phyloP scores from a whole-genome alignment of 768 basidiomycete species.

The Mycena amicta region DNA sequence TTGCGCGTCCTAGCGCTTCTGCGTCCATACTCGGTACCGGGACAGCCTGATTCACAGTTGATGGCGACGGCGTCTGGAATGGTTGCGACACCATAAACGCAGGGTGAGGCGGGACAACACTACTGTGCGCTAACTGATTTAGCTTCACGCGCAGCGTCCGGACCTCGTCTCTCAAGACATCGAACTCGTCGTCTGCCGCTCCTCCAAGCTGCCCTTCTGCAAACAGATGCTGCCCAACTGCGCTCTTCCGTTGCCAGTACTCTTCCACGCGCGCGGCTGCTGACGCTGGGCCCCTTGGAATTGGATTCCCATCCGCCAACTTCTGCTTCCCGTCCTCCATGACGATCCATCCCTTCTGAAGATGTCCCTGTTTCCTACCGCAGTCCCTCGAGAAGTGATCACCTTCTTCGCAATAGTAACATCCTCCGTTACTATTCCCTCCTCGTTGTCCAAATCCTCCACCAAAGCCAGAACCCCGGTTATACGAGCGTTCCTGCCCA shows the following conservation, averaged over 20 bases:
- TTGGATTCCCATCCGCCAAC: slow-evolving; percentile 3
- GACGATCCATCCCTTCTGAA: slow-evolving; percentile 4
- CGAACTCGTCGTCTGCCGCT: slow-evolving; percentile 10
- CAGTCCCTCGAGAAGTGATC: slow-evolving; percentile 9
- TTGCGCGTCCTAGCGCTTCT: not conserved
- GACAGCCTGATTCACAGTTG: not conserved
- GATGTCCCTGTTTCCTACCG: not conserved
- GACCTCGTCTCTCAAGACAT: not conserved
- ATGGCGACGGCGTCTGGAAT: not conserved
- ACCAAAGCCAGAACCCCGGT: not conserved
- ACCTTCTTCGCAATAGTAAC: slow-evolving; percentile 9
- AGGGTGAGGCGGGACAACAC: not conserved
- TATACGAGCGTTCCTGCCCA: not conserved
- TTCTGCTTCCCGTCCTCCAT: slow-evolving; percentile 9
- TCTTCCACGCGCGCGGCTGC: slow-evolving; percentile 6
- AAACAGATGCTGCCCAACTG: slow-evolving; percentile 8
- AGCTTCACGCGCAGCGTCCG: not conserved
- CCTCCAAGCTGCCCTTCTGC: not conserved
- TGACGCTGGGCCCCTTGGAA: slow-evolving; percentile 6
- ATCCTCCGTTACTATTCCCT: not conserved
- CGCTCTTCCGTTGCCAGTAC: slow-evolving; percentile 11
- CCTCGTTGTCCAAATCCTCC: not conserved
- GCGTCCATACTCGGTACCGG: not conserved
- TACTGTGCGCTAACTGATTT: not conserved
- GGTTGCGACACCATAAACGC: not conserved